A percentile compares a stretch with the other conserved stretches of the same genome.
These are phyloP conservation scores for Amyloporia xantha DNA, from an alignment of 768 basidiomycete genomes.

Conservation along the genomic window DNA sequence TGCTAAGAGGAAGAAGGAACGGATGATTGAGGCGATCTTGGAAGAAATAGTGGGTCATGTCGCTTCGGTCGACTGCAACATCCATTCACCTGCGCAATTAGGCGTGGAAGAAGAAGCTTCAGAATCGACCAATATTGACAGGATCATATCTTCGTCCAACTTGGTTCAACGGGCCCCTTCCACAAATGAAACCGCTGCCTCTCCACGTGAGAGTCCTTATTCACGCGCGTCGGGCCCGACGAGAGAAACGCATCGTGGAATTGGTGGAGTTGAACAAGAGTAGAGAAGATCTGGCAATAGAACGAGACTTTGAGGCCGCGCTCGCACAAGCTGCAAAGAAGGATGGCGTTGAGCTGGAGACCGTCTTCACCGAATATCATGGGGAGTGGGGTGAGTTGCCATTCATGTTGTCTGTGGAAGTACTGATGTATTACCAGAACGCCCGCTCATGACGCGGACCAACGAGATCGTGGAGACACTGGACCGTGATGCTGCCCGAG, in stretches of 20 bases:
- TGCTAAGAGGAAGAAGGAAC: constrained; percentile 40
- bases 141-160: constrained; percentile 65
- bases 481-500: constrained; percentile 36
- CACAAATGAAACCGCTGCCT: constrained; percentile 78
- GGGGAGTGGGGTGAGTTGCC: constrained; percentile 37
- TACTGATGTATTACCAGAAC: neutral
- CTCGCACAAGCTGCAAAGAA: constrained; percentile 11
- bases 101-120: constrained; percentile 51
- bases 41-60: constrained; percentile 44
- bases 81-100: constrained; percentile 20
- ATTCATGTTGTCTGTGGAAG: neutral
- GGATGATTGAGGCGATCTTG: constrained; percentile 39
- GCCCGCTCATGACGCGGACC: neutral
- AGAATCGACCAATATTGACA: constrained; percentile 61
- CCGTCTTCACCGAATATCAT: constrained; percentile 18
- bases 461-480: constrained; percentile 27
- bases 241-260: constrained; percentile 37
- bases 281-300: constrained; percentile 29
- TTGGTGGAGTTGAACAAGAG: constrained; percentile 24
- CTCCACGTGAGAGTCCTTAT: constrained; percentile 67
- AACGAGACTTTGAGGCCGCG: constrained; percentile 32
- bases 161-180: constrained; percentile 61
- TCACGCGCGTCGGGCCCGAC: constrained; percentile 34
- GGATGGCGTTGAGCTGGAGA: constrained; percentile 6
- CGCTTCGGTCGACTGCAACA: neutral